Percentiles rank a stretch among this genome's conserved stretches.
These are phyloP conservation scores for Fusarium acutatum DNA, from an alignment of 2,329 filamentous ascomycete genomes.

Conservation along the genomic window DNA sequence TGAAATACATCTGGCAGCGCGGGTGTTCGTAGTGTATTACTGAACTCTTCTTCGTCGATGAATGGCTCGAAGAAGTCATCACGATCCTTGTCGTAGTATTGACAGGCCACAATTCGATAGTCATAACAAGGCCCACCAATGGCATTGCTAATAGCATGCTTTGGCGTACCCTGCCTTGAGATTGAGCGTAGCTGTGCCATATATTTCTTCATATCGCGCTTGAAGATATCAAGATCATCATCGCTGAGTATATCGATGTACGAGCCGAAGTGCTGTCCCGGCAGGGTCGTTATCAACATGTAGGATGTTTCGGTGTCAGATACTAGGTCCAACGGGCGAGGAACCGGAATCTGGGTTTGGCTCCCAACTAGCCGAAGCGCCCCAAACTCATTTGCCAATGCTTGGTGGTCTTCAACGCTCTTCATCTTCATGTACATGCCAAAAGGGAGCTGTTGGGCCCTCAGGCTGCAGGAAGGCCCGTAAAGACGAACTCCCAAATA, in stretches of 20 bases:
- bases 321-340: background rate
- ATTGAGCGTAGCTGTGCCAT: background rate
- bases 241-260: background rate
- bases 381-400: background rate
- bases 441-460: background rate
- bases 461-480: background rate
- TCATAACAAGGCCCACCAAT: background rate
- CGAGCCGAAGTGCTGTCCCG: background rate
- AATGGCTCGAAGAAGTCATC: constrained; percentile 22
- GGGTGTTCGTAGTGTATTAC: background rate
- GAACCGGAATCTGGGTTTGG: background rate
- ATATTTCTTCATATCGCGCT: background rate
- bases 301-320: background rate
- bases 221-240: background rate
- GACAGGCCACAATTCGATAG: background rate
- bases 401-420: background rate
- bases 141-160: background rate
- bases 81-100: background rate
- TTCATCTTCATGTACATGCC: background rate
- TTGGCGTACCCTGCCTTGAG: background rate
- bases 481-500: background rate
- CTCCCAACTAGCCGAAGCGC: background rate
- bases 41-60: constrained; percentile 14
- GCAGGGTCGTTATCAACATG: background rate
- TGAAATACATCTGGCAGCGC: background rate